Conservation (phyloP, 805 yeast species). For the Candida silvicultrix region DNA sequence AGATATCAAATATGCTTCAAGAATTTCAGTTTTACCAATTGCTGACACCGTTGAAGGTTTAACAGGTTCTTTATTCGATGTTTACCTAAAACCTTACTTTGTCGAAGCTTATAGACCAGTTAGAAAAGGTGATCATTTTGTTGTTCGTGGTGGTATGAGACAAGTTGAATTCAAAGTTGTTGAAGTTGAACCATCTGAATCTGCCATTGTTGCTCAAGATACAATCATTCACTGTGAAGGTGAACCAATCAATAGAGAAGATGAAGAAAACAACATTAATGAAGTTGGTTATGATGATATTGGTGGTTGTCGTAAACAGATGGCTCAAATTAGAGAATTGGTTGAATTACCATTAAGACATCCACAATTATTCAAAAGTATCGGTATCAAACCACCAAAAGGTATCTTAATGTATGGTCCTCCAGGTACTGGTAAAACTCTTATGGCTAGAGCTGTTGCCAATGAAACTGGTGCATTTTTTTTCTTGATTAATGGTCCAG, state of each 20-base stretch:
- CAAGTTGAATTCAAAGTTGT: constrained; percentile 98
- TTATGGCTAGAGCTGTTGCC: constrained; percentile 99
- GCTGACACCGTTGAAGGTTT: constrained; percentile 98
- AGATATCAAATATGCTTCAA: constrained; percentile 92
- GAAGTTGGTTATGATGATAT: constrained; percentile 99
- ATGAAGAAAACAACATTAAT: constrained; percentile 91
- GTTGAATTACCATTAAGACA: constrained; percentile 98
- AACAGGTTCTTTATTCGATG: constrained; percentile 94
- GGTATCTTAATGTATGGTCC: constrained; percentile 99
- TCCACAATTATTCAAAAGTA: constrained; percentile 95
- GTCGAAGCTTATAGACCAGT: constrained; percentile 99
- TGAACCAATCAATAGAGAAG: constrained; percentile 97
- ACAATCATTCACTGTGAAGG: constrained; percentile 98
- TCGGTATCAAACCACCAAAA: constrained; percentile 98
- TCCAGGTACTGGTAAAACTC: constrained; percentile 99
- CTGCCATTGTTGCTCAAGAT: constrained; percentile 97
- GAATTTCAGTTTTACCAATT: constrained; percentile 93
- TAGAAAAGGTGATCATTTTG: constrained; percentile 93
- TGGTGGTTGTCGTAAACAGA: constrained; percentile 98
- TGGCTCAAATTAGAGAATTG: constrained; percentile 98
- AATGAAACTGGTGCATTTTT: constrained; percentile 99
- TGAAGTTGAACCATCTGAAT: constrained; percentile 95
- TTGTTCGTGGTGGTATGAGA: constrained; percentile 98
- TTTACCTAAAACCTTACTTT: constrained; percentile 93
- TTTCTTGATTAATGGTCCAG: constrained; percentile 97